Evolutionary conservation across 2,329 filamentous ascomycete genomes (phyloP).

Genomic region (Aspergillus sp.): DNA sequence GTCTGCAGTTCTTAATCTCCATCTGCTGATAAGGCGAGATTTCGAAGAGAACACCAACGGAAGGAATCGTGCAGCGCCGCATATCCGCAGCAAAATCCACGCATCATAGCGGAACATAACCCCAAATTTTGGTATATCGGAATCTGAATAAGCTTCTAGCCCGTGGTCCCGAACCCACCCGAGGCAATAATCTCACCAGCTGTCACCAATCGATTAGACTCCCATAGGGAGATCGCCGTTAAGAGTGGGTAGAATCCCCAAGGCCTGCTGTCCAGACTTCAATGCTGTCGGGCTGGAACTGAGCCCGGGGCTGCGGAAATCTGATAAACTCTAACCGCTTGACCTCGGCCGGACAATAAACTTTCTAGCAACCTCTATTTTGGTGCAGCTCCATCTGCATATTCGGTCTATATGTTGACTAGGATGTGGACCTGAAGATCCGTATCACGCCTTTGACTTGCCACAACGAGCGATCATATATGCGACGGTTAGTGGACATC

Average conservation of each 20-base stretch:
- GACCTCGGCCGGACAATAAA: background rate
- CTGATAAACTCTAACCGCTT: background rate
- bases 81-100: background rate
- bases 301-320: background rate
- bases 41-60: background rate
- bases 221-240: background rate
- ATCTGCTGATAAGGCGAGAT: background rate
- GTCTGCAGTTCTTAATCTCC: background rate
- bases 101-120: background rate
- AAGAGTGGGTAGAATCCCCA: background rate
- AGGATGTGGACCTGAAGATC: constrained; percentile 1
- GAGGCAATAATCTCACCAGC: background rate
- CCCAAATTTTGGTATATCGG: background rate
- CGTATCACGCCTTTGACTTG: background rate
- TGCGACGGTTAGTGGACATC: background rate
- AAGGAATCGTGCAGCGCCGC: background rate
- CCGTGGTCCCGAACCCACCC: background rate
- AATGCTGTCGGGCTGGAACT: background rate
- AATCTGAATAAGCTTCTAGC: background rate
- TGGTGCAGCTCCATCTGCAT: background rate
- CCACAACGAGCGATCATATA: background rate
- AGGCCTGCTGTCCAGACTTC: background rate
- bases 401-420: background rate
- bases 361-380: background rate
- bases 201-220: background rate